Conservation (phyloP, 2,329 filamentous ascomycete genomes). For the Neonectria ditissima region DNA sequence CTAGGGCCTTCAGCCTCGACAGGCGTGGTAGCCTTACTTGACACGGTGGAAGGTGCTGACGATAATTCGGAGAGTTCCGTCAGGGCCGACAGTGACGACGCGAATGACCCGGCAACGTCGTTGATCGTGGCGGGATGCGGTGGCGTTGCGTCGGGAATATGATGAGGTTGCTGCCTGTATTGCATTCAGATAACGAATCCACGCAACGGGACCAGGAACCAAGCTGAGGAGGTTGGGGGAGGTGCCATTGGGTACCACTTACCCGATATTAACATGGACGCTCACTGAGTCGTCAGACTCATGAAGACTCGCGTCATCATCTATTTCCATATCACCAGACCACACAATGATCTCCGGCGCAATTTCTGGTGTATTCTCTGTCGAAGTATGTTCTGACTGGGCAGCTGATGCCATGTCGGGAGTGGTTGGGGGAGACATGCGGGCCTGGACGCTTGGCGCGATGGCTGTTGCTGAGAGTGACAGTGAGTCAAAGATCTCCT, state of each 20-base stretch:
- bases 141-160: conserved; percentile 32
- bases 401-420: conserved; percentile 39
- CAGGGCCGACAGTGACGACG: conserved; percentile 64
- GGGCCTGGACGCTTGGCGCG: conserved; percentile 43
- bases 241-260: conserved; percentile 35
- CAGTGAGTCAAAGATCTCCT: conserved; percentile 41
- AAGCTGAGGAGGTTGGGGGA: conserved; percentile 2
- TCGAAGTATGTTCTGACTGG: conserved; percentile 50
- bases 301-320: conserved; percentile 29
- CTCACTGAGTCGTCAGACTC: conserved; percentile 42
- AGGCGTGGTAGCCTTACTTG: conserved; percentile 74
- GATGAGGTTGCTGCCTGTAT: conserved; percentile 38
- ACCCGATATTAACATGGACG: conserved; percentile 43
- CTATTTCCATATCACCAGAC: conserved; percentile 55
- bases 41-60: conserved; percentile 64
- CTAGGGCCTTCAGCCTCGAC: conserved; percentile 55
- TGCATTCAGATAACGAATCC: conserved; percentile 11
- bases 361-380: conserved; percentile 51
- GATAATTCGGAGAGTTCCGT: conserved; percentile 69
- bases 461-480: conserved; percentile 41
- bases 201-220: neutral
- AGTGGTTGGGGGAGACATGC: conserved; percentile 45
- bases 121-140: conserved; percentile 33
- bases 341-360: conserved; percentile 59
- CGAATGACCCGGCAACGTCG: conserved; percentile 55